Percentiles rank a stretch among this genome's conserved stretches.
phyloP scores from a whole-genome alignment of 192 early-diverging fungal species.

The Lunasporangiospora selenospora region DNA sequence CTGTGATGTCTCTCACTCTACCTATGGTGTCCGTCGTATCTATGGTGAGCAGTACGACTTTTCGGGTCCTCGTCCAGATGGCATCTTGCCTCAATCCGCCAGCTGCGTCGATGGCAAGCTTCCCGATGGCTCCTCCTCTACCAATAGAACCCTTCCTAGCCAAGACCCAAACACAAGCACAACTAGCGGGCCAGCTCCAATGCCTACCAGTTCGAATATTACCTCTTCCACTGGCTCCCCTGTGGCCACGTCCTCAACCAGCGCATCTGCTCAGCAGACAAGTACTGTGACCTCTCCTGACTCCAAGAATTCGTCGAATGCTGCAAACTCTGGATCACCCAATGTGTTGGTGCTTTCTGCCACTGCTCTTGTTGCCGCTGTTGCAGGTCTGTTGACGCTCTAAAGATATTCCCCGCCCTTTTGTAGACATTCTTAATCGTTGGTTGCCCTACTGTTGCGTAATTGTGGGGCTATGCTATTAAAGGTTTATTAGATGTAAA shows the following conservation, averaged over 20 bases:
- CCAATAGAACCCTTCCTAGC: not conserved
- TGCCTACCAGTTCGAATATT: not conserved
- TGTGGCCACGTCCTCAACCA: not conserved
- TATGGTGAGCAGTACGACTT: constrained; percentile 26
- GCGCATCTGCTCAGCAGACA: not conserved
- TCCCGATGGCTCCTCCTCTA: constrained; percentile 13
- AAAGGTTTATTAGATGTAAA: no score
- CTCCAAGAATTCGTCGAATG: constrained; percentile 5
- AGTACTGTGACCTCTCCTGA: not conserved
- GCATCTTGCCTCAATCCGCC: constrained; percentile 37
- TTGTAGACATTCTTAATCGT: no score
- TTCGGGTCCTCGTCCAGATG: constrained; percentile 36
- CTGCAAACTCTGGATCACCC: constrained; percentile 10
- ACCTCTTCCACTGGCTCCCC: not conserved
- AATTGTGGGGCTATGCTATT: no score
- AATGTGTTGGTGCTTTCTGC: constrained; percentile 19
- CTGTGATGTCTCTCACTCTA: constrained; percentile 23
- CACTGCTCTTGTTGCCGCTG: constrained; percentile 24
- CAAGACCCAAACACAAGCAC: not conserved
- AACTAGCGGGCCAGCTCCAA: not conserved
- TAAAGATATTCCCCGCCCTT: no score
- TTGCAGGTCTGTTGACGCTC: constrained; percentile 17
- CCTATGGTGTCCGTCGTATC: constrained; percentile 29
- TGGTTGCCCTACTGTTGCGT: no score
- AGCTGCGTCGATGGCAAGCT: constrained; percentile 34